phyloP scores from a whole-genome alignment of 768 basidiomycete species.

The Pisolithus sp. region DNA sequence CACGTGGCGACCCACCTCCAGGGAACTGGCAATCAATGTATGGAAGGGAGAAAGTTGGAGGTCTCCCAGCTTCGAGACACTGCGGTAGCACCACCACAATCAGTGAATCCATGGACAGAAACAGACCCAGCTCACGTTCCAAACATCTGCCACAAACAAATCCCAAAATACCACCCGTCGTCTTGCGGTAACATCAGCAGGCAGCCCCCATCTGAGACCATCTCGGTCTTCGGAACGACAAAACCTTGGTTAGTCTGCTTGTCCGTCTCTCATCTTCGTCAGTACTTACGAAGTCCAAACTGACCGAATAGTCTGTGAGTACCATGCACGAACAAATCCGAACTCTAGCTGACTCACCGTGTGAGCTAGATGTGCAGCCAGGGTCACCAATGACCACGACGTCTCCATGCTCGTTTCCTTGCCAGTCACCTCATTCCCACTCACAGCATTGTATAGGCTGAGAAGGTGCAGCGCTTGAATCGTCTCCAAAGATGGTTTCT shows the following conservation, averaged over 20 bases:
- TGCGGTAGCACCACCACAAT: slow-evolving; percentile 21
- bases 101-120: slow-evolving; percentile 3
- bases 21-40: slow-evolving; percentile 68
- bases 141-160: slow-evolving; percentile 64
- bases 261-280: slow-evolving; percentile 5
- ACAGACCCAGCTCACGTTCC: slow-evolving; percentile 38
- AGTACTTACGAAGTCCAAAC: slow-evolving; percentile 61
- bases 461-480: slow-evolving; percentile 64
- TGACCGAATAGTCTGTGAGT: slow-evolving; percentile 23
- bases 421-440: slow-evolving; percentile 47
- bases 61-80: slow-evolving; percentile 67
- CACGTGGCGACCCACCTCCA: slow-evolving; percentile 14
- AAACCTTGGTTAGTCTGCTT: slow-evolving; percentile 5
- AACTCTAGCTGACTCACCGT: slow-evolving; percentile 38
- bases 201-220: slow-evolving; percentile 55
- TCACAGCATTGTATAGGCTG: slow-evolving; percentile 67
- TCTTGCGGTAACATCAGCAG: slow-evolving; percentile 54
- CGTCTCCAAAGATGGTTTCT: slow-evolving; percentile 64
- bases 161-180: slow-evolving; percentile 75
- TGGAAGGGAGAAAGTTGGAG: slow-evolving; percentile 58
- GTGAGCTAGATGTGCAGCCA: slow-evolving; percentile 62
- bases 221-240: slow-evolving; percentile 46
- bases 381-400: slow-evolving; percentile 59
- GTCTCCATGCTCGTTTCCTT: slow-evolving; percentile 67
- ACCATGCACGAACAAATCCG: slow-evolving; percentile 1